Evolutionary conservation across 2,329 filamentous ascomycete species (phyloP).

Genomic region (Myotisia sp.): DNA sequence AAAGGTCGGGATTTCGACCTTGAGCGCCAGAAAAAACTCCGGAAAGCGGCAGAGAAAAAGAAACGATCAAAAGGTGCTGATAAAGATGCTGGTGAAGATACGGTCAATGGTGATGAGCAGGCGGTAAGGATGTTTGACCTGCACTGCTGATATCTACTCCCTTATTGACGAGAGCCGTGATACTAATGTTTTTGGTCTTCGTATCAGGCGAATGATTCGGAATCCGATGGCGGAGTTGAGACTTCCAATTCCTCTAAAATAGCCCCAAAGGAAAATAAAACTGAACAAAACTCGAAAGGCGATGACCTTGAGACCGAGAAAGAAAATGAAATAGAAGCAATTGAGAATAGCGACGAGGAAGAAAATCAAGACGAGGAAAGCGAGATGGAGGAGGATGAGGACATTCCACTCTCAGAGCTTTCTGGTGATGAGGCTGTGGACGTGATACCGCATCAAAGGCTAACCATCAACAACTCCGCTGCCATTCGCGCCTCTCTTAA

Average conservation of each 20-base stretch:
- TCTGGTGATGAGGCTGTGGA: conserved; percentile 73
- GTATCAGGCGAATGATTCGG: conserved; percentile 9
- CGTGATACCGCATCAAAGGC: conserved; percentile 74
- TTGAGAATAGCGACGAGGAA: conserved; percentile 24
- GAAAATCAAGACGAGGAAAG: conserved; percentile 41
- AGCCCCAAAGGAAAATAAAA: conserved; percentile 11
- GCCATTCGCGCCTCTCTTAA: conserved; percentile 68
- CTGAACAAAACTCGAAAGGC: conserved; percentile 20
- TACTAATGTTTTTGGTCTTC: not conserved
- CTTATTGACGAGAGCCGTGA: too few species aligned
- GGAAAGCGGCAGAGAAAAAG: conserved; percentile 34
- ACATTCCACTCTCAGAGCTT: conserved; percentile 76
- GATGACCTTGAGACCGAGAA: conserved; percentile 25
- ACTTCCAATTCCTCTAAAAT: not conserved
- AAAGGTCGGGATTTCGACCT: conserved; percentile 56
- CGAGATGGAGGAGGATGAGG: conserved; percentile 64
- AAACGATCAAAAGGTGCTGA: conserved; percentile 23
- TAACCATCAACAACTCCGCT: conserved; percentile 93
- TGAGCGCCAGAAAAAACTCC: conserved; percentile 60
- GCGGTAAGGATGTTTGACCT: conserved; percentile 4
- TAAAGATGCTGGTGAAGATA: conserved; percentile 11
- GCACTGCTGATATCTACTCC: not conserved
- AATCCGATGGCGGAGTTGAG: conserved; percentile 27
- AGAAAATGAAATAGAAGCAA: conserved; percentile 21
- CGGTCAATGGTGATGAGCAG: conserved; percentile 11